phyloP scores from a whole-genome alignment of 1,284 basidiomycete species.

The Uromyces viciae-fabae region DNA sequence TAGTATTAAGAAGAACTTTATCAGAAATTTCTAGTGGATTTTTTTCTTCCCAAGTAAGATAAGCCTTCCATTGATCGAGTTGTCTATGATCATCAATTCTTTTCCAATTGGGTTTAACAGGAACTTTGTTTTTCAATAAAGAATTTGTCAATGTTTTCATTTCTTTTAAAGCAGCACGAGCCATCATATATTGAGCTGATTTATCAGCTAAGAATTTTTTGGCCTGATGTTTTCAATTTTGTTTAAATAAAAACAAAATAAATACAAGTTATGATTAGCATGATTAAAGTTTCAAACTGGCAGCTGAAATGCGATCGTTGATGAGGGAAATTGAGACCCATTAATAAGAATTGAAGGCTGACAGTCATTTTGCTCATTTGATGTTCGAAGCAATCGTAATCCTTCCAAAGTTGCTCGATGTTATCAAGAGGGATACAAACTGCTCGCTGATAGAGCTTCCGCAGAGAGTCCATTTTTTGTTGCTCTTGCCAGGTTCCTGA shows the following conservation, averaged over 20 bases:
- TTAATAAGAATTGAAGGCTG: constrained; percentile 49
- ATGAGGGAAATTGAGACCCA: constrained; percentile 23
- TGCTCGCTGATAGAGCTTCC: constrained; percentile 87
- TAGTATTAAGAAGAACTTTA: constrained; percentile 63
- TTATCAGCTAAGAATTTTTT: constrained; percentile 88
- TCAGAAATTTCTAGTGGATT: constrained; percentile 92
- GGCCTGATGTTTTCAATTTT: constrained; percentile 60
- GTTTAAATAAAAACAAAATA: background rate
- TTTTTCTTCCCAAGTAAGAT: constrained; percentile 90
- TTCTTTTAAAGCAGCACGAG: constrained; percentile 79
- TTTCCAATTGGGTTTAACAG: constrained; percentile 41
- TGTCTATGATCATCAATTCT: constrained; percentile 64
- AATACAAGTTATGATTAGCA: background rate
- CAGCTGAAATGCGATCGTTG: background rate
- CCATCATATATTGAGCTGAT: constrained; percentile 86
- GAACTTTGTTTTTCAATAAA: constrained; percentile 55
- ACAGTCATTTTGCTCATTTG: constrained; percentile 82
- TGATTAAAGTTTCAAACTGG: background rate
- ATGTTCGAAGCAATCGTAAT: constrained; percentile 90
- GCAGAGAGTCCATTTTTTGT: constrained; percentile 87
- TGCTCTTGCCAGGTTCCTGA: constrained; percentile 88
- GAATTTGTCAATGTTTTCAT: constrained; percentile 61
- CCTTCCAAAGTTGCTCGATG: constrained; percentile 88
- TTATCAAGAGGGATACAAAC: constrained; percentile 90
- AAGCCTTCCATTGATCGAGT: constrained; percentile 80